Evolutionary conservation across 2,329 filamentous ascomycete genomes (phyloP), one percentile per base, ranked within the genome.

Genomic region (Ophiocordyceps robertsii): DNA sequence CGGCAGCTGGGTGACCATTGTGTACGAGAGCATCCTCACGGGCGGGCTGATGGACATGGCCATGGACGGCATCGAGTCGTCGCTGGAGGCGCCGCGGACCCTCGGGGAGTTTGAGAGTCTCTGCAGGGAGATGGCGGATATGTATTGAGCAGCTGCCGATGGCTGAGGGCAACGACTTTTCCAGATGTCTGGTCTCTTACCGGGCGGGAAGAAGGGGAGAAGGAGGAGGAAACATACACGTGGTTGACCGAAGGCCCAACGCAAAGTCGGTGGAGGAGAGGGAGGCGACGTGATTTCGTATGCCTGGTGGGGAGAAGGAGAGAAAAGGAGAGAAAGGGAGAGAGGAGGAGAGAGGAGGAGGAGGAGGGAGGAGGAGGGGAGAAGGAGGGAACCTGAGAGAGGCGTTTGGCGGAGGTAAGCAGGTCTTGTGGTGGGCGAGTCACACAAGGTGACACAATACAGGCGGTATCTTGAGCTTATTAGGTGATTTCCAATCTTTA

Each of bases 1-100:
- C 17, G 42, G 42, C n/a, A 44, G 42, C 38, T 44, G 42, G 42
- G 38, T 44, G 13, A 40, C 12, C 32, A 29, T 27, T 8, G 35
- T 44, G 17, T 44, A 44, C 12, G 5, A 61, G 51, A 57, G 54
- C 21, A 19, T 59, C 31, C 32, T 36, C 8, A 29, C 17, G 33
- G 42, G 42, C 13, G 33, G 33, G 21, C 50, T 58, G 46, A 55
- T 59, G 51, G 54, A 57, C 24, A 46, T 50, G 46, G 49, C 56
- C 7, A 51, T 59, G 52, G 50, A 50, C 29, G 46, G 45, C 4
- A 43, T 56, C 6, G 55, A 52, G 17, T 43, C 31, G n/a, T 41
- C 45, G 30, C 48, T 39, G 5, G 39, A 40, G 8, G 53, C 41
- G 13, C 50, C 49, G 6, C 48, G 48, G 12, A 53, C 50, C 4